Percentiles rank a stretch among this genome's conserved stretches.
Evolutionary conservation across 495 filamentous ascomycete species (phyloP).

Genomic region (Neurospora sp.): DNA sequence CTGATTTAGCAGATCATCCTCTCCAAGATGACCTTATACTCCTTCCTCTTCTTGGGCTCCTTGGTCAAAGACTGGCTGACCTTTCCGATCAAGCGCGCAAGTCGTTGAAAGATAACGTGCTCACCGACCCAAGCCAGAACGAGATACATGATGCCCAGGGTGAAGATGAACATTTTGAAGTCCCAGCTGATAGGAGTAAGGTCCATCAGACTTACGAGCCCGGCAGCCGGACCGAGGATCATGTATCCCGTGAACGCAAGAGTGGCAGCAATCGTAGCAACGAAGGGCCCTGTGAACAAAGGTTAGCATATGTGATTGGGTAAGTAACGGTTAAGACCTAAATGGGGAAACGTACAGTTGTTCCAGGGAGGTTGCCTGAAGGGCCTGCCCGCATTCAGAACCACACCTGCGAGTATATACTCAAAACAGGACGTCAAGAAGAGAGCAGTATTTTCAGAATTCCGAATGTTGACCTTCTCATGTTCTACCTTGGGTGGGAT

Average conservation of each 20-base stretch:
- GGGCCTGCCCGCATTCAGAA: slow-evolving; percentile 80
- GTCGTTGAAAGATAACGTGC: slow-evolving; percentile 51
- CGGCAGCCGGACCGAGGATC: slow-evolving; percentile 58
- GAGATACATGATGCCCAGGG: slow-evolving; percentile 58
- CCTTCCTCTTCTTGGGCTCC: slow-evolving; percentile 64
- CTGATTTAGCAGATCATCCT: slow-evolving; percentile 45
- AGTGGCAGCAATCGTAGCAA: slow-evolving; percentile 61
- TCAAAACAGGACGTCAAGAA: slow-evolving; percentile 89
- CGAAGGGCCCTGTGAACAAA: slow-evolving; percentile 59
- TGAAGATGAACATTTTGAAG: slow-evolving; percentile 64
- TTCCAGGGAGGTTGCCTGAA: slow-evolving; percentile 72
- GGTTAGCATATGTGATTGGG: slow-evolving; percentile 4
- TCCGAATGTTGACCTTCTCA: slow-evolving; percentile 71
- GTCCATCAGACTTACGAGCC: slow-evolving; percentile 70
- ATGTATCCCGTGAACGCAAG: slow-evolving; percentile 62
- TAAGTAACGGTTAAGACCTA: slow-evolving; percentile 4
- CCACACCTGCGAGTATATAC: slow-evolving; percentile 80
- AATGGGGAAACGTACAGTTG: slow-evolving; percentile 52
- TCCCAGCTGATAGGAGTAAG: slow-evolving; percentile 60
- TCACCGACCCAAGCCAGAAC: slow-evolving; percentile 59
- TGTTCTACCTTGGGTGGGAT: slow-evolving; percentile 64
- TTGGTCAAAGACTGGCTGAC: slow-evolving; percentile 44
- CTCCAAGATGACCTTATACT: slow-evolving; percentile 75
- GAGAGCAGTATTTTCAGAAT: slow-evolving; percentile 84
- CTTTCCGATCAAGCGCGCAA: slow-evolving; percentile 60